phyloP scores from a whole-genome alignment of 148 eudicot species.

The Rhododendron ferrugineum region DNA sequence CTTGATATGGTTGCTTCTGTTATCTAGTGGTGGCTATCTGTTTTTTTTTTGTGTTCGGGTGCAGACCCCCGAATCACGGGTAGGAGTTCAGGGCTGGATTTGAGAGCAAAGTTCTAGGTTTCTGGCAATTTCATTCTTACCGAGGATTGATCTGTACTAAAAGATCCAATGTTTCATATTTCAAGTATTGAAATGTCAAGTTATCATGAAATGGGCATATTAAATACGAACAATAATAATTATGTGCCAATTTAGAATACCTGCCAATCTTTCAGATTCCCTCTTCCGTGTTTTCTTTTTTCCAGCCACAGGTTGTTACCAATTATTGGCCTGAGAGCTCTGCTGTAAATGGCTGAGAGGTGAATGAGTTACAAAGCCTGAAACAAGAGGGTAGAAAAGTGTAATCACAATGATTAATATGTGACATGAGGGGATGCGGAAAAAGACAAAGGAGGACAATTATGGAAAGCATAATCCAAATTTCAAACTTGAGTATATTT shows the following conservation, averaged over 20 bases:
- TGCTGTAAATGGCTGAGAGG: neutral
- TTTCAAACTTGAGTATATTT: neutral
- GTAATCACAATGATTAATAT: neutral
- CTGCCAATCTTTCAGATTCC: neutral
- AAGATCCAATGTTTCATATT: neutral
- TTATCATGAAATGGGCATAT: neutral
- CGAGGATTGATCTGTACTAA: neutral
- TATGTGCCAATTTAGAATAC: neutral
- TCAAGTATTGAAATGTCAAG: neutral
- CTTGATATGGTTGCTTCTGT: neutral
- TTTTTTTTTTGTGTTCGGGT: neutral
- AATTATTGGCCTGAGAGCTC: neutral
- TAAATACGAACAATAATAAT: neutral
- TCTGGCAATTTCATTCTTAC: neutral
- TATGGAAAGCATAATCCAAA: neutral
- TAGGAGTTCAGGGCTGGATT: neutral
- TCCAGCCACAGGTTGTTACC: neutral
- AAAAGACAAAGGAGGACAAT: neutral
- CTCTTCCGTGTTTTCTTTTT: neutral
- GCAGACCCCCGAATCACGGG: neutral
- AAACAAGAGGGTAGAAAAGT: neutral
- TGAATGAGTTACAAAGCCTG: neutral
- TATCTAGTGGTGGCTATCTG: neutral
- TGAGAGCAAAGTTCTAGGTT: neutral
- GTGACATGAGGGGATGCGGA: neutral